phyloP scores from a whole-genome alignment of 345 rosid genomes.

The Microthlaspi erraticum region DNA sequence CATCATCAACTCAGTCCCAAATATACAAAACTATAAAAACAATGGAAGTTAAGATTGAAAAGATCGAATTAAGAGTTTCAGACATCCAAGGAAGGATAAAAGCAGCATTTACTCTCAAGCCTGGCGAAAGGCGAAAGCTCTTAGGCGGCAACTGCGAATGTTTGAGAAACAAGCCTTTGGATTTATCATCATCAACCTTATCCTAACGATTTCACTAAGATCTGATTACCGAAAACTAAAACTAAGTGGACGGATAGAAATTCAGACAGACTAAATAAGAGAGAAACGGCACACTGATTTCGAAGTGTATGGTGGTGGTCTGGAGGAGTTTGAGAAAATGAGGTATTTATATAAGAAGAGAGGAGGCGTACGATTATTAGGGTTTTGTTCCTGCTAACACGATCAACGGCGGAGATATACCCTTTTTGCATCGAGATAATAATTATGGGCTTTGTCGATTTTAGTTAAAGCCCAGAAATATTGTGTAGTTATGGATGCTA shows the following conservation, averaged over 20 bases:
- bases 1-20: constrained; percentile 9
- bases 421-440: constrained; percentile 8
- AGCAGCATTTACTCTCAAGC: constrained; percentile 67
- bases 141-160: constrained; percentile 86
- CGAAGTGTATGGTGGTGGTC: neutral
- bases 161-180: constrained; percentile 72
- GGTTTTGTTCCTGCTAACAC: constrained; percentile 25
- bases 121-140: constrained; percentile 62
- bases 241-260: too few relatives aligned
- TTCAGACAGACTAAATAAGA: neutral
- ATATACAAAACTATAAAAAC: neutral
- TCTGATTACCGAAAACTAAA: neutral
- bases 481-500: too few relatives aligned
- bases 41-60: too few relatives aligned
- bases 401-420: constrained; percentile 34
- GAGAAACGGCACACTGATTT: neutral
- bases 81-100: constrained; percentile 66
- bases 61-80: too few relatives aligned
- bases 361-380: constrained; percentile 39
- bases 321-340: neutral
- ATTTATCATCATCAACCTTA: constrained; percentile 48
- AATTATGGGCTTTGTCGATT: constrained; percentile 13
- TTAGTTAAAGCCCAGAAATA: neutral
- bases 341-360: constrained; percentile 20
- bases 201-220: neutral